Percentiles rank a stretch among this genome's conserved stretches.
Conservation (phyloP, 352 stramenopile species). For the Phytophthora quininea region DNA sequence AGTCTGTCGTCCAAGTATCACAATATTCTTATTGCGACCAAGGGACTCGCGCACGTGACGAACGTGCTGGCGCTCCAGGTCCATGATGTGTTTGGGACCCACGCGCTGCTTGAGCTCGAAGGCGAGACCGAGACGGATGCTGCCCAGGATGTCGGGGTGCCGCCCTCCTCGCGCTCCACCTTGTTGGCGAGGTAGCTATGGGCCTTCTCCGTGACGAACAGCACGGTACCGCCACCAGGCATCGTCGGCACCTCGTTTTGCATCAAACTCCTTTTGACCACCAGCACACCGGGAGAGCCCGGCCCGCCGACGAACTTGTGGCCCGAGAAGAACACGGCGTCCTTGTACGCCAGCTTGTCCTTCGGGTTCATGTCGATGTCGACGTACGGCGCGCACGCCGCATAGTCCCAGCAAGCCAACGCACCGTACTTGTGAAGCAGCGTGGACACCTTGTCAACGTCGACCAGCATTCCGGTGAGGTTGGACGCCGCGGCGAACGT, state of each 20-base stretch:
- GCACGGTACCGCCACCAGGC: conserved; percentile 53
- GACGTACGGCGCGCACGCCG: conserved; percentile 93
- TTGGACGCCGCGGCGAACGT: conserved; percentile 95
- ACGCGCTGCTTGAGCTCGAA: conserved; percentile 90
- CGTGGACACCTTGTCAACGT: conserved; percentile 89
- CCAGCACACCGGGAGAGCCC: conserved; percentile 92
- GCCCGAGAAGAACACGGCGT: conserved; percentile 95
- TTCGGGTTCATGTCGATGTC: conserved; percentile 97
- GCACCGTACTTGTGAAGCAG: conserved; percentile 92
- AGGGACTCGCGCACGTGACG: conserved; percentile 48
- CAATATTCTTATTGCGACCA: conserved; percentile 62
- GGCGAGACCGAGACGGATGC: conserved; percentile 91
- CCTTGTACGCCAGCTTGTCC: conserved; percentile 67
- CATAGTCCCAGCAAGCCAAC: conserved; percentile 96
- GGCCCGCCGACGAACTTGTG: conserved; percentile 97
- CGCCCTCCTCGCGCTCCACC: conserved; percentile 92
- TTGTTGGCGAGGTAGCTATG: conserved; percentile 81
- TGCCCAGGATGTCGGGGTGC: conserved; percentile 95
- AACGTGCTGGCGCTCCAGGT: conserved; percentile 52
- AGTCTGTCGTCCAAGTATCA: conserved; percentile 86
- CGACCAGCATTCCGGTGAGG: conserved; percentile 93
- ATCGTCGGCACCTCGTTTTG: conserved; percentile 60
- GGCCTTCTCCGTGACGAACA: conserved; percentile 63
- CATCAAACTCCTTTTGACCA: conserved; percentile 93
- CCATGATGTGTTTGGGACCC: conserved; percentile 54